These are phyloP conservation scores for Periconia digitata DNA, from an alignment of 2,329 filamentous ascomycete genomes.

Conservation along the genomic window DNA sequence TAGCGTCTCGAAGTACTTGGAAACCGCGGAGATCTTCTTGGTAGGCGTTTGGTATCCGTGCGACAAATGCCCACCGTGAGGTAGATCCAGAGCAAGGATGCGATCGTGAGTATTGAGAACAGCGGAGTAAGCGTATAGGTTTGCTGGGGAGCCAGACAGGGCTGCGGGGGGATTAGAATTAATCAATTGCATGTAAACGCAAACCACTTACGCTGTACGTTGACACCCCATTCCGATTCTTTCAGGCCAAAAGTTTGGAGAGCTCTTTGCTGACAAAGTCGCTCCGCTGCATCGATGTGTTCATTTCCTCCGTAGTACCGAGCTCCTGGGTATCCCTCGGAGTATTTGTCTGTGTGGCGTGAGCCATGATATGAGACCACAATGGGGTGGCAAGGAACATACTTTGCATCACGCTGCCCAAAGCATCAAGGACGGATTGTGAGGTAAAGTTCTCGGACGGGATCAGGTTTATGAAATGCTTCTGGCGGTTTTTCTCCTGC, in stretches of 20 bases:
- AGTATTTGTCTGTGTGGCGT: conserved; percentile 81
- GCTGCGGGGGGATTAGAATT: conserved; percentile 52
- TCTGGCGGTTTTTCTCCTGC: conserved; percentile 92
- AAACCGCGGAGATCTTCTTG: conserved; percentile 84
- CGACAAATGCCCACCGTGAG: conserved; percentile 92
- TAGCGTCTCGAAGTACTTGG: conserved; percentile 98
- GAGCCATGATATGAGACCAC: conserved; percentile 39
- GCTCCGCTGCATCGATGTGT: conserved; percentile 96
- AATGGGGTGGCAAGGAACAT: conserved; percentile 60
- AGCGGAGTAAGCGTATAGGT: conserved; percentile 86
- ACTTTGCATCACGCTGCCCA: conserved; percentile 63
- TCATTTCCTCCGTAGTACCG: conserved; percentile 99
- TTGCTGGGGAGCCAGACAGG: conserved; percentile 76
- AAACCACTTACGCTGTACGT: conserved; percentile 73
- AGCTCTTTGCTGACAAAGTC: conserved; percentile 90
- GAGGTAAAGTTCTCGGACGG: conserved; percentile 99
- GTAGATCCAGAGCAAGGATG: conserved; percentile 94
- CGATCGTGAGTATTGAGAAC: conserved; percentile 90
- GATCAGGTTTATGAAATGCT: conserved; percentile 99
- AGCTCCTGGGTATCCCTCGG: conserved; percentile 95
- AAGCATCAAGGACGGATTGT: conserved; percentile 94
- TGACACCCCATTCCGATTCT: conserved; percentile 92
- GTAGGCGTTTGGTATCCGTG: conserved; percentile 96
- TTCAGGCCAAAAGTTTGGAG: conserved; percentile 89
- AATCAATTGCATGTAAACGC: background rate